Conservation (phyloP, 441 rosid genomes). For the Croton laevigatus region DNA sequence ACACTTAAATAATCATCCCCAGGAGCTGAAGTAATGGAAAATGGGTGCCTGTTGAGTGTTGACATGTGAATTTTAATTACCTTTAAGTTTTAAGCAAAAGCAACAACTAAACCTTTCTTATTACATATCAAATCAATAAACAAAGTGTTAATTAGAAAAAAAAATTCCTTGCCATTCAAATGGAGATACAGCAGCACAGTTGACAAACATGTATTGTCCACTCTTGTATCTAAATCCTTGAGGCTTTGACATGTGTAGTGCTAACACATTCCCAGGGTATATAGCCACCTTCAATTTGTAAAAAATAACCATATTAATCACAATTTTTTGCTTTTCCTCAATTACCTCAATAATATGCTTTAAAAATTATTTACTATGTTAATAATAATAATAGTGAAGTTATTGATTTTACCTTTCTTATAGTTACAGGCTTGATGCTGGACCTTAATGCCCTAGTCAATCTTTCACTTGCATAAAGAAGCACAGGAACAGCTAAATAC, state of each 20-base stretch:
- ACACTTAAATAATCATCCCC: slow-evolving; percentile 86
- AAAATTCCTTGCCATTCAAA: slow-evolving; percentile 62
- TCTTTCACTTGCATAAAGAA: slow-evolving; percentile 69
- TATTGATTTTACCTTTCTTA: slow-evolving; percentile 68
- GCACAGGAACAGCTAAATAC: slow-evolving; percentile 77
- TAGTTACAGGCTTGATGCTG: slow-evolving; percentile 79
- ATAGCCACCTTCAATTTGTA: slow-evolving; percentile 64
- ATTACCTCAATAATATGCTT: too few relatives aligned
- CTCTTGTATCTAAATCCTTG: slow-evolving; percentile 94
- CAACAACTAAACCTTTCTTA: neutral
- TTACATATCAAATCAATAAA: neutral
- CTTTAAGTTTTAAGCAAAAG: neutral
- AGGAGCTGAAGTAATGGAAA: slow-evolving; percentile 96
- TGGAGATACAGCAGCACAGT: slow-evolving; percentile 84
- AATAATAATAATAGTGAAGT: neutral
- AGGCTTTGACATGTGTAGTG: slow-evolving; percentile 92
- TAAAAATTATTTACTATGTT: too few relatives aligned
- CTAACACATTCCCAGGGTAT: slow-evolving; percentile 81
- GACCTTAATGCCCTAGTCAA: slow-evolving; percentile 75
- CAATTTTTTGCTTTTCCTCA: neutral
- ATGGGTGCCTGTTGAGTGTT: slow-evolving; percentile 93
- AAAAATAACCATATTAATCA: neutral
- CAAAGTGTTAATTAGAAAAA: neutral
- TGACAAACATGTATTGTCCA: slow-evolving; percentile 95
- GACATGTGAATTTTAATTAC: neutral